These are phyloP conservation scores for Entomortierella lignicola DNA, from an alignment of 192 early-diverging fungal species.

Conservation along the genomic window DNA sequence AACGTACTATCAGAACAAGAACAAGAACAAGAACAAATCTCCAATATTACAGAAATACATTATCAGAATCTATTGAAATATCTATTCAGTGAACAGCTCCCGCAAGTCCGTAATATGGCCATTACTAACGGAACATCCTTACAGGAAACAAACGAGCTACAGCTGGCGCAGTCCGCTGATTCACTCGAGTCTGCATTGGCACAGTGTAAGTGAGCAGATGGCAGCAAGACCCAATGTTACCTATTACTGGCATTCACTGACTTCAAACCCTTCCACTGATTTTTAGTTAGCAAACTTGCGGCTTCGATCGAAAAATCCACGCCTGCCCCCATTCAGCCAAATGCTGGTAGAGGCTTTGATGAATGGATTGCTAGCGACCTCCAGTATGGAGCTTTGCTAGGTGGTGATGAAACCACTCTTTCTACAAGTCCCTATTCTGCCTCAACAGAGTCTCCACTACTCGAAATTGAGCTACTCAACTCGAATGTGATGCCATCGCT, in stretches of 20 bases:
- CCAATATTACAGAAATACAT: not conserved
- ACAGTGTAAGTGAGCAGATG: slow-evolving; percentile 21
- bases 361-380: slow-evolving; percentile 32
- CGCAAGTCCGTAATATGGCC: slow-evolving; percentile 12
- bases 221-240: not conserved
- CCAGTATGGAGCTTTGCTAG: slow-evolving; percentile 11
- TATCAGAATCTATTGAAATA: not conserved
- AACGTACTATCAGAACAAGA: slow-evolving; percentile 14
- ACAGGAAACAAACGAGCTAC: slow-evolving; percentile 6
- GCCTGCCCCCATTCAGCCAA: not conserved
- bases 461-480: slow-evolving; percentile 1
- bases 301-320: slow-evolving; percentile 13
- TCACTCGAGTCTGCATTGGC: slow-evolving; percentile 40
- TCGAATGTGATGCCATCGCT: not conserved
- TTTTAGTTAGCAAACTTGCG: slow-evolving; percentile 32
- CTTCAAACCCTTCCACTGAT: not conserved
- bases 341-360: slow-evolving; percentile 22
- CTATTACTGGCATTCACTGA: not conserved
- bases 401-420: slow-evolving; percentile 8
- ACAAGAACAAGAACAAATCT: slow-evolving; percentile 5
- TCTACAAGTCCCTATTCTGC: slow-evolving; percentile 7
- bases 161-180: slow-evolving; percentile 24
- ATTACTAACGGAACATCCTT: slow-evolving; percentile 18
- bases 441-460: slow-evolving; percentile 8
- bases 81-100: slow-evolving; percentile 8